Evolutionary conservation across 2,329 filamentous ascomycete genomes (phyloP).

Genomic region (Exophiala alcalophila): DNA sequence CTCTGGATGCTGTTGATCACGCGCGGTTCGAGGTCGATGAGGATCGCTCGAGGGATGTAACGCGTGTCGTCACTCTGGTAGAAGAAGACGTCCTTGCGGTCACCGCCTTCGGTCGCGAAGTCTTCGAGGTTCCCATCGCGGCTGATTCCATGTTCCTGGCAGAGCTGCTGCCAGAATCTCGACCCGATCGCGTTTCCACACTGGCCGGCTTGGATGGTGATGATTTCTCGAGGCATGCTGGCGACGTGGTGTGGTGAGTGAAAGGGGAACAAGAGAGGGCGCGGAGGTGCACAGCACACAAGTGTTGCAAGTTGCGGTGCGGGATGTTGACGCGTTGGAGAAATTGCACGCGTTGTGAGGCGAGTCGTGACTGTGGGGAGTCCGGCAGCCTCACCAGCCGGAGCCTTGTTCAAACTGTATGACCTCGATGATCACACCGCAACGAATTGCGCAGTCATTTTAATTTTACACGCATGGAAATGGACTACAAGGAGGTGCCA

Average conservation of each 20-base stretch:
- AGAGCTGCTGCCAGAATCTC: slow-evolving; percentile 98
- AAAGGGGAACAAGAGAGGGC: not conserved
- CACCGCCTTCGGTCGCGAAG: slow-evolving; percentile 94
- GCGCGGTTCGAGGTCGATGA: slow-evolving; percentile 90
- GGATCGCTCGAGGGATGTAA: slow-evolving; percentile 93
- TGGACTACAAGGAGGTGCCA: not conserved
- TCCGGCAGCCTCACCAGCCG: too few species aligned
- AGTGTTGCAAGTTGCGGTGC: too few species aligned
- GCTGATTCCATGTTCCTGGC: slow-evolving; percentile 95
- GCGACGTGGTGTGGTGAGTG: not conserved
- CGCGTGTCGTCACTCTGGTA: slow-evolving; percentile 98
- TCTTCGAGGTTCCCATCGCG: slow-evolving; percentile 96
- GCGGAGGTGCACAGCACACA: too few species aligned
- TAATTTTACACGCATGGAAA: too few species aligned
- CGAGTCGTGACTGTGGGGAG: too few species aligned
- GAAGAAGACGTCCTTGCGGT: slow-evolving; percentile 98
- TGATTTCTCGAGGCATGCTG: slow-evolving; percentile 70
- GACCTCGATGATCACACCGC: too few species aligned
- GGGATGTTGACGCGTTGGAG: slow-evolving; percentile 8
- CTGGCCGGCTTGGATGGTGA: slow-evolving; percentile 93
- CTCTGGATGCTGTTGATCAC: slow-evolving; percentile 90
- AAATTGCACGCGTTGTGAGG: slow-evolving; percentile 13
- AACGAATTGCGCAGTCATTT: too few species aligned
- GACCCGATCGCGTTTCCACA: slow-evolving; percentile 56
- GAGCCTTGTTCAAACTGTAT: too few species aligned